phyloP scores from a whole-genome alignment of 257 asterid species.

The Solanum virginianum region DNA sequence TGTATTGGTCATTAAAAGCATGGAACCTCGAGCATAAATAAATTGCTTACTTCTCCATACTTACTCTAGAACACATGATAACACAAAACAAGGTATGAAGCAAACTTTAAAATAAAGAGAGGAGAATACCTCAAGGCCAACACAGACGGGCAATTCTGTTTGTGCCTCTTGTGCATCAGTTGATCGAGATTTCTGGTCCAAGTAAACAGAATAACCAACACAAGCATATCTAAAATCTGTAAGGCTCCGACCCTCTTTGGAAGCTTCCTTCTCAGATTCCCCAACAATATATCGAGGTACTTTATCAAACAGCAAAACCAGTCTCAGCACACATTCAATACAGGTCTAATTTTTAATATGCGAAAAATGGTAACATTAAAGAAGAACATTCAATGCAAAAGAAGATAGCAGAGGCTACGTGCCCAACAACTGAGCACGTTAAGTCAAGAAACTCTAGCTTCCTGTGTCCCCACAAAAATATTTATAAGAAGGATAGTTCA shows the following conservation, averaged over 20 bases:
- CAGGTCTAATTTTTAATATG: not conserved
- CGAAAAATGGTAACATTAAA: not conserved
- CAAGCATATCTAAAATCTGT: constrained; percentile 74
- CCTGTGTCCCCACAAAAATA: not conserved
- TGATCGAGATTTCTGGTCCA: constrained; percentile 34
- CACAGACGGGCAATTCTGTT: constrained; percentile 66
- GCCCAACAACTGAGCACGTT: not conserved
- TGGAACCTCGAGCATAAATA: not conserved
- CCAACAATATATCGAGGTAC: constrained; percentile 59
- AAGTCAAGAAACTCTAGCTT: not conserved
- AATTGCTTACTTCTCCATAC: not conserved
- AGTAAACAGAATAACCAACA: constrained; percentile 71
- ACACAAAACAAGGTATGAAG: not conserved
- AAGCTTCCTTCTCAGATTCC: constrained; percentile 56
- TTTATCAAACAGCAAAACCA: constrained; percentile 25
- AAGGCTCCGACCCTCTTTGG: constrained; percentile 64
- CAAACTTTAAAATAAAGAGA: not conserved
- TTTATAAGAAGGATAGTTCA: not conserved
- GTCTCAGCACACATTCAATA: not conserved
- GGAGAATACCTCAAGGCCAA: constrained; percentile 72
- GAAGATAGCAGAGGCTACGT: not conserved
- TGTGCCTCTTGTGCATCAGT: constrained; percentile 25
- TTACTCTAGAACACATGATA: not conserved
- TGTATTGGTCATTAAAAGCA: not conserved
- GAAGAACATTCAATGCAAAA: not conserved